phyloP scores from a whole-genome alignment of 1,284 basidiomycete species.

The Moesziomyces sp. region DNA sequence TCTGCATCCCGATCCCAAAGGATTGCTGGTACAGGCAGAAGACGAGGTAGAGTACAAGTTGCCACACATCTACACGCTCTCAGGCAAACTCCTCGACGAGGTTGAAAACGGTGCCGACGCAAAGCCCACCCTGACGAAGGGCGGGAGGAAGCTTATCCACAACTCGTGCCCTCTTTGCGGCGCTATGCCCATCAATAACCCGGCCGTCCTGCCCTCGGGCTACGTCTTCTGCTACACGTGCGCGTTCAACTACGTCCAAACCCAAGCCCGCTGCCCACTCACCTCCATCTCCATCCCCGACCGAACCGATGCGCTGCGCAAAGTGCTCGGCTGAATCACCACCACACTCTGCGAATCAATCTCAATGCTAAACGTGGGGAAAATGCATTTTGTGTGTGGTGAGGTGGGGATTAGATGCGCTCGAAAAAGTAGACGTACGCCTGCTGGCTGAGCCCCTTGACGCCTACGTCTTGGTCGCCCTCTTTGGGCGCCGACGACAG shows the following conservation, averaged over 20 bases:
- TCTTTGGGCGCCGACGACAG: constrained; percentile 19
- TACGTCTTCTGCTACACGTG: constrained; percentile 97
- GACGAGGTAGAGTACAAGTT: constrained; percentile 16
- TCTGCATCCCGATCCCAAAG: constrained; percentile 15
- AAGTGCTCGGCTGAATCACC: constrained; percentile 76
- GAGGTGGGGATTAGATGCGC: constrained; percentile 7
- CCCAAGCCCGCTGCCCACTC: constrained; percentile 83
- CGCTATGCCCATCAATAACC: constrained; percentile 78
- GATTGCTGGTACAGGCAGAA: not conserved
- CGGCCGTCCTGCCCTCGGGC: constrained; percentile 88
- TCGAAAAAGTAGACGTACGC: constrained; percentile 62
- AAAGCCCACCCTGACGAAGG: constrained; percentile 44
- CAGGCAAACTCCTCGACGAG: constrained; percentile 26
- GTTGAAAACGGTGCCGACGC: constrained; percentile 18
- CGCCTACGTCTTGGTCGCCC: constrained; percentile 32
- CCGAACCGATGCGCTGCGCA: constrained; percentile 79
- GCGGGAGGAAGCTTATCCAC: constrained; percentile 65
- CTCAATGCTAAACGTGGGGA: not conserved
- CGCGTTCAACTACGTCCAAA: constrained; percentile 83
- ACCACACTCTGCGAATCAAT: not conserved
- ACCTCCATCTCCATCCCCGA: constrained; percentile 79
- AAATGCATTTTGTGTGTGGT: not conserved
- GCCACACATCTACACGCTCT: constrained; percentile 27
- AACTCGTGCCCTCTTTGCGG: constrained; percentile 90
- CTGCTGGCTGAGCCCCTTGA: constrained; percentile 35